Percentiles rank a stretch among this genome's conserved stretches.
These are phyloP conservation scores for Barnettozyma hawaiiensis DNA, from an alignment of 1,139 yeast genomes.

Conservation along the genomic window DNA sequence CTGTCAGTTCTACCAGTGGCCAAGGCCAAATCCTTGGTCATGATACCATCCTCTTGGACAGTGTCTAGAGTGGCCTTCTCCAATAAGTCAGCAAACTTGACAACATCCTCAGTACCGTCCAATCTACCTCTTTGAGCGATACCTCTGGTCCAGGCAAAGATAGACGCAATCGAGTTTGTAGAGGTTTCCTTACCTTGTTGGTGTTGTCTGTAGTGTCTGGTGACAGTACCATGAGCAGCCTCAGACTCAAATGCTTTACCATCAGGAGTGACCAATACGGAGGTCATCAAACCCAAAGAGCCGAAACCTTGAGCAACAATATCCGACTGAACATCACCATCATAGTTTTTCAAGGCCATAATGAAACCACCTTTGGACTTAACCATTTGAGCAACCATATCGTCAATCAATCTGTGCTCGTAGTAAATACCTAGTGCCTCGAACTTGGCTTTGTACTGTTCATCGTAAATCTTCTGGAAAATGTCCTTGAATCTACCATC, in stretches of 20 bases:
- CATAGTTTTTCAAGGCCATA: conserved; percentile 80
- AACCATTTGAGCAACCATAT: conserved; percentile 87
- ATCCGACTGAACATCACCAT: conserved; percentile 83
- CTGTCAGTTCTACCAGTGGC: conserved; percentile 65
- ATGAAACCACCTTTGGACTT: conserved; percentile 80
- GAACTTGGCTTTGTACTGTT: conserved; percentile 50
- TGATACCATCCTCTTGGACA: conserved; percentile 65
- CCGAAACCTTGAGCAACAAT: conserved; percentile 87
- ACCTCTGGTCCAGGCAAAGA: conserved; percentile 86
- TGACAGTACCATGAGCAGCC: conserved; percentile 86
- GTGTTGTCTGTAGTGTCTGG: conserved; percentile 80
- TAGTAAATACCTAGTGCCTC: conserved; percentile 68
- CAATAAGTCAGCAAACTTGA: conserved; percentile 56
- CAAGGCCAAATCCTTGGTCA: conserved; percentile 81
- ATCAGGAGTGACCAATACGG: conserved; percentile 79
- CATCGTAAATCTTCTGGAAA: conserved; percentile 60
- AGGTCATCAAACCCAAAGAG: conserved; percentile 78
- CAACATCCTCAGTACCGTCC: conserved; percentile 66
- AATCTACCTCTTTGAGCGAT: conserved; percentile 73
- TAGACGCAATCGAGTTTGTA: conserved; percentile 79
- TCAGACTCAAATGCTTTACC: conserved; percentile 79
- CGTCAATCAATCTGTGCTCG: conserved; percentile 80
- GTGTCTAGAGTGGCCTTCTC: conserved; percentile 69
- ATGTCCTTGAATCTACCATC: conserved; percentile 81
- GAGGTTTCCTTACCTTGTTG: conserved; percentile 83